Conservation (phyloP, 1,284 basidiomycete genomes). For the Pseudozyma pruni region DNA sequence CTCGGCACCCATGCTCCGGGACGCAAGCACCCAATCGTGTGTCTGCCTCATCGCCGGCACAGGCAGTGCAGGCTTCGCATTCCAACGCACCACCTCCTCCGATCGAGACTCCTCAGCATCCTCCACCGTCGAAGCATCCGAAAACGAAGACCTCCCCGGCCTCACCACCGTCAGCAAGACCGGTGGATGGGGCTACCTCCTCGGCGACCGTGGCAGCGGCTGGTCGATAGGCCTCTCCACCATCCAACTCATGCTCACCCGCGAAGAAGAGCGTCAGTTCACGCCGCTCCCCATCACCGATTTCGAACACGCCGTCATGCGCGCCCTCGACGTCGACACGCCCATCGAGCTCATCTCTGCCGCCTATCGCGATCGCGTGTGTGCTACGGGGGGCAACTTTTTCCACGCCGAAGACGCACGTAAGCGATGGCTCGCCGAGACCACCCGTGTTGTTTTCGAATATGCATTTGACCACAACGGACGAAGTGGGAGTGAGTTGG, state of each 20-base stretch:
- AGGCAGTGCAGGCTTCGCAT: slow-evolving; percentile 46
- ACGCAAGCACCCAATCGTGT: slow-evolving; percentile 25
- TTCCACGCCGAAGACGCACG: slow-evolving; percentile 52
- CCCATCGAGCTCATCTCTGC: slow-evolving; percentile 48
- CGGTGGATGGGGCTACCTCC: slow-evolving; percentile 46
- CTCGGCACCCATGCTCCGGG: slow-evolving; percentile 41
- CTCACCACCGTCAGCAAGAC: slow-evolving; percentile 42
- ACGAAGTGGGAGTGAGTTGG: slow-evolving; percentile 26
- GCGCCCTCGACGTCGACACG: slow-evolving; percentile 21
- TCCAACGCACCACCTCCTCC: slow-evolving; percentile 31
- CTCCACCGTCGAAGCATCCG: neutral
- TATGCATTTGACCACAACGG: slow-evolving; percentile 16
- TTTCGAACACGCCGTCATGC: slow-evolving; percentile 32
- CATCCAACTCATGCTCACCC: slow-evolving; percentile 39
- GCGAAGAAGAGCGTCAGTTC: slow-evolving; percentile 39
- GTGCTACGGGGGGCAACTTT: slow-evolving; percentile 42
- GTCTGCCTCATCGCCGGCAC: slow-evolving; percentile 51
- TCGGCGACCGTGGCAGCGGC: slow-evolving; percentile 38
- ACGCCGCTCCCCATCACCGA: slow-evolving; percentile 20
- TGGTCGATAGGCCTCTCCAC: slow-evolving; percentile 49
- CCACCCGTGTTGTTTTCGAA: slow-evolving; percentile 54
- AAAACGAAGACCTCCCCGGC: slow-evolving; percentile 43
- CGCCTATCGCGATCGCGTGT: slow-evolving; percentile 39
- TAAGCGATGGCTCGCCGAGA: slow-evolving; percentile 60
- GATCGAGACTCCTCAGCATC: too few relatives aligned